These are phyloP conservation scores for Coemansia sp. DNA, from an alignment of 192 early-diverging fungal species.

Conservation along the genomic window DNA sequence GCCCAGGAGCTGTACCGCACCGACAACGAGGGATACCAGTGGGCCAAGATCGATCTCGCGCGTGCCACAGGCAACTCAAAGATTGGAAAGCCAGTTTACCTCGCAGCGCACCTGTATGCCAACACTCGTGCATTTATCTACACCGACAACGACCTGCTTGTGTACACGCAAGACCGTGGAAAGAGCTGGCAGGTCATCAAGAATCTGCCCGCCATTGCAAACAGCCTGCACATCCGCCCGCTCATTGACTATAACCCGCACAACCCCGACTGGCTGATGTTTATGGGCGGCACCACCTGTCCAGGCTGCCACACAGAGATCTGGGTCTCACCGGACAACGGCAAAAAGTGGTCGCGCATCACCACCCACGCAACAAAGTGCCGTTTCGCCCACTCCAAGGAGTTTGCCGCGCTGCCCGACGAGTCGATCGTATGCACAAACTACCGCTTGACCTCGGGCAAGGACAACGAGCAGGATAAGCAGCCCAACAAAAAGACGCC, in stretches of 20 bases:
- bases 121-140: slow-evolving; percentile 64
- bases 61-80: slow-evolving; percentile 24
- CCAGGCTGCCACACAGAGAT: slow-evolving; percentile 66
- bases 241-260: slow-evolving; percentile 86
- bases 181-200: slow-evolving; percentile 47
- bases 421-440: slow-evolving; percentile 73
- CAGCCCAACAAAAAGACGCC: slow-evolving; percentile 18
- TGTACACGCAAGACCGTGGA: slow-evolving; percentile 59
- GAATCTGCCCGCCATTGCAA: slow-evolving; percentile 58
- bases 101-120: slow-evolving; percentile 72
- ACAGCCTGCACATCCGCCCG: slow-evolving; percentile 58
- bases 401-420: slow-evolving; percentile 59
- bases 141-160: slow-evolving; percentile 46
- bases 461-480: slow-evolving; percentile 52
- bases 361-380: slow-evolving; percentile 85
- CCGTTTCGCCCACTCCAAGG: slow-evolving; percentile 65
- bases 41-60: slow-evolving; percentile 52
- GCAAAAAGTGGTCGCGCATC: slow-evolving; percentile 66
- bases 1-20: slow-evolving; percentile 65
- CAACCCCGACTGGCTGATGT: slow-evolving; percentile 84
- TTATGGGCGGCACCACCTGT: slow-evolving; percentile 60
- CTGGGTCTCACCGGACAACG: slow-evolving; percentile 68
- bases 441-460: slow-evolving; percentile 56
- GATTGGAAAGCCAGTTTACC: slow-evolving; percentile 39
- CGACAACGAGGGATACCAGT: slow-evolving; percentile 71